Conservation (phyloP, 2,329 filamentous ascomycete species). For the Ophidiomyces ophidiicola region DNA sequence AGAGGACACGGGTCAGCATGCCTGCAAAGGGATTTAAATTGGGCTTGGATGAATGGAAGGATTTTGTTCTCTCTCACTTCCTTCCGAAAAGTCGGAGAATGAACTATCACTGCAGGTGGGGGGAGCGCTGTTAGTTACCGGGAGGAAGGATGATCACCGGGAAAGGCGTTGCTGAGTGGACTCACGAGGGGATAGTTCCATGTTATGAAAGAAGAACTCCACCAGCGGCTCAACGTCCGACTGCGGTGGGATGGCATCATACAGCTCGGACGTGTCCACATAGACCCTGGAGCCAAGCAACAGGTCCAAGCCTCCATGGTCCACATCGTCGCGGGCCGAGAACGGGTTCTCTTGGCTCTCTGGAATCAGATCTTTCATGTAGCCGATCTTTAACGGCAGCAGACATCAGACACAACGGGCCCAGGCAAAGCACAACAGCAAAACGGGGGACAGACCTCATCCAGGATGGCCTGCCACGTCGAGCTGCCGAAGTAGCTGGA, state of each 20-base stretch:
- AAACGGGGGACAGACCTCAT: slow-evolving; percentile 21
- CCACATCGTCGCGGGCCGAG: background rate
- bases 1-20: slow-evolving; percentile 2
- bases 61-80: slow-evolving; percentile 6
- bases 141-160: background rate
- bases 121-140: background rate
- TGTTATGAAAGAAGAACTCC: background rate
- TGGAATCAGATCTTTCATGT: slow-evolving; percentile 6
- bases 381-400: background rate
- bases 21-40: too few species aligned
- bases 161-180: background rate
- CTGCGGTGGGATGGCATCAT: background rate
- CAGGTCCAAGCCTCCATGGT: slow-evolving; percentile 1
- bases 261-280: slow-evolving; percentile 2
- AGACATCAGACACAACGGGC: background rate
- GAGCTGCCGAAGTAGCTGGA: slow-evolving; percentile 23
- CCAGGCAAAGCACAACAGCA: slow-evolving; percentile 14
- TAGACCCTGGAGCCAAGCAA: slow-evolving; percentile 1
- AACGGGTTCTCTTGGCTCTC: background rate
- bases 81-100: slow-evolving; percentile 11
- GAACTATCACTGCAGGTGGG: slow-evolving; percentile 7
- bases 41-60: too few species aligned
- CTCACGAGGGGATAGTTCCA: slow-evolving; percentile 10
- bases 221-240: background rate
- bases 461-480: slow-evolving; percentile 24